Evolutionary conservation across 805 yeast genomes (phyloP), one percentile per base, ranked within the genome.

Genomic region (Starmerella vitae): DNA sequence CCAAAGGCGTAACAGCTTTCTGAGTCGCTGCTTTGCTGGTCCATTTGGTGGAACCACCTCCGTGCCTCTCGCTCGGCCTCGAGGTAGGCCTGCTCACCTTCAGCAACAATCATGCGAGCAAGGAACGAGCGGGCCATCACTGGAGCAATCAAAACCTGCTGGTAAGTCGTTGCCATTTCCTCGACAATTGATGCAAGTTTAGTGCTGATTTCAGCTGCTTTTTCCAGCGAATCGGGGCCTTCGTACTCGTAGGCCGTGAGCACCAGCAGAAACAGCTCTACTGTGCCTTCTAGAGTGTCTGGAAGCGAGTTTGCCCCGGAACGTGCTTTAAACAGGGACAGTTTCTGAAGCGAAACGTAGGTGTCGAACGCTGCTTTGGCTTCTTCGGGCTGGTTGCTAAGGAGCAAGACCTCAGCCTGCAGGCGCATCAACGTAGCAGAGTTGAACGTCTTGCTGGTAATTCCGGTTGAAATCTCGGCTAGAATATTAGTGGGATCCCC

Each of bases 401-500:
- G 47, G 3, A 46, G 32, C 6, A 59, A 44, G 8, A 57, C 42
- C 38, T 50, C 51, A 14, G 53, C 39, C 28, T 46, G 47, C 31
- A 53, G 45, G 5, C 64, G 53, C 55, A 59, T 49, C 18, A 60
- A 46, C n/a, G 40, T 38, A 5, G 54, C 48, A 5, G 64, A 60
- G 42, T 61, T 59, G 43, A 59, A 60, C 3, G 63, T 55, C 26
- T 48, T 26, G 18, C 28, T 24, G 30, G 33, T 34, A 26, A 47
- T 41, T 9, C 17, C 25, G 9, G 13, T 21, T 5, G 33, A 24
- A 8, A 47, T 27, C 30, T 43, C 41, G 9, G 20, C 4, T 26
- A 20, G 38, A 29, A 47, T 30, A 17, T 29, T 21, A 4, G 21
- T 3, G 3, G 47, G 30, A 20, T 36, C 33, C 8, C 28, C 32